Base-by-base conservation (phyloP, 768 basidiomycete species). In the Russula lepida region DNA sequence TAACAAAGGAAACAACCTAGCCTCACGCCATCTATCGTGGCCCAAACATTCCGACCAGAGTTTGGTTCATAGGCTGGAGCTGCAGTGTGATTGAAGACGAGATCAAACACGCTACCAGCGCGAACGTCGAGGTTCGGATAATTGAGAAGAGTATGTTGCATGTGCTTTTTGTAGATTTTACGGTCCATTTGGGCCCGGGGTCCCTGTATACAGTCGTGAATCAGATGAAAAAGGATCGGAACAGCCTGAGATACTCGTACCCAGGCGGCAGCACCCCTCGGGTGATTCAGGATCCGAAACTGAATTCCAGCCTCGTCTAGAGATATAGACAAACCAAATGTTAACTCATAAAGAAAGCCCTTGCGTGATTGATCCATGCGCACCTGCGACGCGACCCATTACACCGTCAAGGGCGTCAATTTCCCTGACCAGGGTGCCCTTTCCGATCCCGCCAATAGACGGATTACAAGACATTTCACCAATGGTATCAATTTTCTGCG, bases 401-500 rank as follows among this genome's bases (percentile, higher is more conserved):
- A 94, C 69, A 2, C 93, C 93, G 66, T 92, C 93, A 59, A 95
- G 74, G 30, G 93, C 93, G 69, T 95, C 93, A 6, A 95, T 84
- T 71, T 95, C 93, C 46, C 88, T 78, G n/a, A 95, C 90, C 32
- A 95, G 76, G 0, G 87, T 93, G 21, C 93, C 93, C 73, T 95
- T 95, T 6, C 93, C 93, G 4, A 95, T 85, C 21, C 92, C 92
- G 7, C 93, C 93, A 61, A 95, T 88, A 1, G 89, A 92, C 2
- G 93, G 93, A 71, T 95, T 95, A 68, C 93, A 95, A 23, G 91
- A 93, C 68, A 95, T 75, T 63, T 83, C 84, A 35, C 93, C 93
- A 49, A 95, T 82, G 0, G 85, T 92, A 53, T 88, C 85, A 17
- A 90, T 69, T 55, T 81, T 85, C 71, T 93, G 92, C 1, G 93